A percentile compares a stretch with the other conserved stretches of the same genome.
Conservation (phyloP, 164 flowering plant genomes). For the Akebia trifoliata region DNA sequence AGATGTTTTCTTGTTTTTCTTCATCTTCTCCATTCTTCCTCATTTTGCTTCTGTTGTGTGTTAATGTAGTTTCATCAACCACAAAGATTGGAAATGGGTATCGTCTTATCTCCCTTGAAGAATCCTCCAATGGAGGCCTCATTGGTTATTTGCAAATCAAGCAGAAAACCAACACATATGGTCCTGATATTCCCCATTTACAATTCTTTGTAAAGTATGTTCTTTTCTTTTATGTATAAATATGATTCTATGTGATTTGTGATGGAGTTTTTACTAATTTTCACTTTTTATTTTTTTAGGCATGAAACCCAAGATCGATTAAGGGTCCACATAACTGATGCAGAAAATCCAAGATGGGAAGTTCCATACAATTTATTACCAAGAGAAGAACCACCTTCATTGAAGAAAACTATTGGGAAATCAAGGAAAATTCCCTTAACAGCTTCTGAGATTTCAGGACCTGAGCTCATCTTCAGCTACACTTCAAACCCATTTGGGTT, state of each 20-base stretch:
- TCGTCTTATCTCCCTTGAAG: constrained; percentile 60
- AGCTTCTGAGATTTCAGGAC: constrained; percentile 42
- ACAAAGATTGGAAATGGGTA: constrained; percentile 74
- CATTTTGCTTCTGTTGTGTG: no score
- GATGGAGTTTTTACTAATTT: background rate
- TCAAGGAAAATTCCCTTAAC: constrained; percentile 28
- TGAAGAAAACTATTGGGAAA: constrained; percentile 30
- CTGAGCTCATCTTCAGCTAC: constrained; percentile 63
- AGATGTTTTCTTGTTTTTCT: no score
- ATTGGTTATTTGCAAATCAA: constrained; percentile 70
- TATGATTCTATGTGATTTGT: background rate
- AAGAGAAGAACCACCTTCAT: constrained; percentile 53
- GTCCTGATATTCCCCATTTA: constrained; percentile 72
- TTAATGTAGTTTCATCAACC: constrained; percentile 13
- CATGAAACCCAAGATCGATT: constrained; percentile 76
- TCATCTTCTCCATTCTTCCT: no score
- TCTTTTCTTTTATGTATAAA: background rate
- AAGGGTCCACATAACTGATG: constrained; percentile 74
- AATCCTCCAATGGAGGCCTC: constrained; percentile 71
- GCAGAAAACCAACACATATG: constrained; percentile 57
- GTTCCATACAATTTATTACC: constrained; percentile 76
- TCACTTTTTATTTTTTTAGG: constrained; percentile 41
- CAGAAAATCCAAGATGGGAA: constrained; percentile 68
- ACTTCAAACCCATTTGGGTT: constrained; percentile 75
- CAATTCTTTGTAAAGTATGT: constrained; percentile 83